Evolutionary conservation across 129 eudicot genomes (phyloP), one percentile per base, ranked within the genome.

Genomic region (Chrysanthemum makinoi): DNA sequence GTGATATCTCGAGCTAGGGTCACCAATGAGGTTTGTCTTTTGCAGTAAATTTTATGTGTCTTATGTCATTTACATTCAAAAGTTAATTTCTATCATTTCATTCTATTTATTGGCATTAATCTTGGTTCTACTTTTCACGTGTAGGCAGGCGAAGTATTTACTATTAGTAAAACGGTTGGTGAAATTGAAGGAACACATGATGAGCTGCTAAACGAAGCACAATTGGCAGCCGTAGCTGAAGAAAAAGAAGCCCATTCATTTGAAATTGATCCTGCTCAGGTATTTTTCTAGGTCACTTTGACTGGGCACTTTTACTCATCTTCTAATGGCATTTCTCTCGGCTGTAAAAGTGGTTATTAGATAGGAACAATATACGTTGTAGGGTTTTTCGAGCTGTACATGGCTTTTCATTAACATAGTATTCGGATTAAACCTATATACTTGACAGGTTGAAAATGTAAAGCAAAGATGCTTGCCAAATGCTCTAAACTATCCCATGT

Each of bases 391-490:
- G 2, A 39, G 10, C 9, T 39, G 46, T 39, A 39, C 46, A 39
- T 39, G 46, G 46, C 10, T 39, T 39, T 39, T 39, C 46, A 7
- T 39, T 39, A 17, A 39, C 62, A 10, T 20, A 4, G 30, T 46
- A 30, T 61, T 10, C 3, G 11, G 44, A 46, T 46, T 57, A 33
- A 52, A 22, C 62, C 54, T 20, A 26, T 51, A 57, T 72, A 54
- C 26, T 64, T 54, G 57, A 58, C 90, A 92, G 98, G 98, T 92
- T 63, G 98, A 92, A 85, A 92, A 83, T 82, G 98, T 92, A 15
- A 92, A 92, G 84, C 98, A 92, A 65, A 90, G 95, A 14, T 92
- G 98, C 80, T 77, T 92, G 74, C 95, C 98, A 73, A 92, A 89
- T 89, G 96, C 96, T 63, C 68, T 92, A 55, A 89, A 92, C 73